phyloP scores from a whole-genome alignment of 805 yeast genomes.

The Wickerhamomyces queroliae region DNA sequence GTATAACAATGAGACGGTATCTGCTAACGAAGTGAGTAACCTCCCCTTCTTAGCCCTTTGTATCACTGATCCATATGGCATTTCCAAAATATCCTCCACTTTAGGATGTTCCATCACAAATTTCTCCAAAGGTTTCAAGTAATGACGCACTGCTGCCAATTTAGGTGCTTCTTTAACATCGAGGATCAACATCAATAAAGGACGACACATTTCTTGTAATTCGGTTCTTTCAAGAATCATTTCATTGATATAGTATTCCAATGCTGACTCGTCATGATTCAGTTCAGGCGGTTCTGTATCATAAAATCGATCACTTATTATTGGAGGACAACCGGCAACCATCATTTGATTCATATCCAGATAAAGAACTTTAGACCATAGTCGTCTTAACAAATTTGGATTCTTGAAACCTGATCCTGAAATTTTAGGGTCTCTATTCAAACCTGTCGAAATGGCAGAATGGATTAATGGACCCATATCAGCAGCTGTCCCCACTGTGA shows the following conservation, averaged over 20 bases:
- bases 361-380: conserved; percentile 18
- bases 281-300: conserved; percentile 21
- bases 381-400: conserved; percentile 14
- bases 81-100: conserved; percentile 11
- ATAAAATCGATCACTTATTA: conserved; percentile 14
- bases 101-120: conserved; percentile 1
- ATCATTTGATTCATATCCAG: conserved; percentile 17
- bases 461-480: conserved; percentile 16
- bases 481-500: conserved; percentile 10
- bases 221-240: conserved; percentile 10
- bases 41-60: conserved; percentile 13
- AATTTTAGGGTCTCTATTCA: conserved; percentile 18
- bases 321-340: conserved; percentile 17
- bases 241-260: conserved; percentile 16
- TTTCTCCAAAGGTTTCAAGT: conserved; percentile 9
- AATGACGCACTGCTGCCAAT: conserved; percentile 6
- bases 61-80: conserved; percentile 12
- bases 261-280: conserved; percentile 15
- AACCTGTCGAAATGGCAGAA: conserved; percentile 14
- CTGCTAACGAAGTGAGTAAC: conserved; percentile 5
- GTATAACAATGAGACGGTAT: conserved; percentile 10
- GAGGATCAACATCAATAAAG: conserved; percentile 13
- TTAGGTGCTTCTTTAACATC: conserved; percentile 14
- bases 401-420: not conserved
- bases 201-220: conserved; percentile 10